Evolutionary conservation across 768 basidiomycete species (phyloP).

Genomic region (Trametes sanguinea): DNA sequence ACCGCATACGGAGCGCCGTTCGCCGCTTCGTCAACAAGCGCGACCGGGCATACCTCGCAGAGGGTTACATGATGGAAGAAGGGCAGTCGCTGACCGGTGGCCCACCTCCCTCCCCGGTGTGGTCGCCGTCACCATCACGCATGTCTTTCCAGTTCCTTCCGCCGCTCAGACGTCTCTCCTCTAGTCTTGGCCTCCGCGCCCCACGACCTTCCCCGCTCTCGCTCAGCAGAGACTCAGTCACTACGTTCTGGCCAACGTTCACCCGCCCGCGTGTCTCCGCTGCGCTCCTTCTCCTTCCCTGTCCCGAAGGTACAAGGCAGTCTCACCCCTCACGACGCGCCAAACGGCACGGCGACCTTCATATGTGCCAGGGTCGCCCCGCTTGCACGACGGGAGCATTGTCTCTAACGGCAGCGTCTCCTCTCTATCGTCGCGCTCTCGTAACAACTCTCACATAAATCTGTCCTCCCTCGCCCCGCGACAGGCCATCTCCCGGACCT

Average conservation of each 20-base stretch:
- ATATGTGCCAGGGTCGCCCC: constrained; percentile 31
- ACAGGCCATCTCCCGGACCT: constrained; percentile 41
- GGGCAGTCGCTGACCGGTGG: constrained; percentile 28
- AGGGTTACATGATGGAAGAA: constrained; percentile 36
- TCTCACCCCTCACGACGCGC: constrained; percentile 9
- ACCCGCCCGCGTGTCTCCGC: constrained; percentile 30
- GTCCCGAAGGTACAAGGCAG: constrained; percentile 18
- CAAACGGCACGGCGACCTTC: constrained; percentile 28
- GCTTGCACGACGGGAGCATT: constrained; percentile 28
- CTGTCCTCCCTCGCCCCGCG: constrained; percentile 56
- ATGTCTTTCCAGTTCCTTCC: constrained; percentile 35
- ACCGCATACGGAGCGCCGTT: constrained; percentile 48
- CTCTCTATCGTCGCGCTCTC: constrained; percentile 57
- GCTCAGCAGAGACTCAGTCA: constrained; percentile 19
- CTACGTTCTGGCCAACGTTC: constrained; percentile 29
- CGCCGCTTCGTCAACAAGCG: constrained; percentile 38
- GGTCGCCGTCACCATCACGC: constrained; percentile 52
- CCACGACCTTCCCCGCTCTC: constrained; percentile 24
- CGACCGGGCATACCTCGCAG: constrained; percentile 30
- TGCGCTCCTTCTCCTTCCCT: constrained; percentile 30
- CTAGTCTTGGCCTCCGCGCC: constrained; percentile 19
- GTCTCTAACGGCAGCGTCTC: constrained; percentile 37
- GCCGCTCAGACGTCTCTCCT: constrained; percentile 24
- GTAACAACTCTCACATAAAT: constrained; percentile 68
- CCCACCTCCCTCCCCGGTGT: constrained; percentile 36